These are phyloP conservation scores for Neonectria magnoliae DNA, from an alignment of 2,329 filamentous ascomycete genomes.

Conservation along the genomic window DNA sequence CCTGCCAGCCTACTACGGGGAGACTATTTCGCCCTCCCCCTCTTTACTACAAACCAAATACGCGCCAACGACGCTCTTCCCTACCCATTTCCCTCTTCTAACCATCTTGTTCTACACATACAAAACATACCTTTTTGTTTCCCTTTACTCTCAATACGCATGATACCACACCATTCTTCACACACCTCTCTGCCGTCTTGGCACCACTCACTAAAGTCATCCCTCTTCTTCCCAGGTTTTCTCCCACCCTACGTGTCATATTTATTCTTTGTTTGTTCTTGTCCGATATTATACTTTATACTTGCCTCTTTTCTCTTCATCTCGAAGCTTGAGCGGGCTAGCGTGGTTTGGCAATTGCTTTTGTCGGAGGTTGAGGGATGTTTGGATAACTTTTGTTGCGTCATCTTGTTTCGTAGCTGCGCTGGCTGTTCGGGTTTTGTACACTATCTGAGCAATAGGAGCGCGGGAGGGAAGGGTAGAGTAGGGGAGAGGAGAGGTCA, in stretches of 20 bases:
- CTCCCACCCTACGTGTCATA: conserved; percentile 5
- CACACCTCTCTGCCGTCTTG: conserved; percentile 29
- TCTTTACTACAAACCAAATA: conserved; percentile 12
- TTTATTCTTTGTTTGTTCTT: conserved; percentile 12
- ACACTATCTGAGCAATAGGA: conserved; percentile 6
- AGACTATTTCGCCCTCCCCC: neutral
- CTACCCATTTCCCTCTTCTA: conserved; percentile 12
- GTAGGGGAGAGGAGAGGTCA: neutral
- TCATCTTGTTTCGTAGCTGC: conserved; percentile 14
- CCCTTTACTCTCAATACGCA: conserved; percentile 34
- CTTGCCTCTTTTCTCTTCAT: conserved; percentile 1
- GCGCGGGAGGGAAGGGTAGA: conserved; percentile 1
- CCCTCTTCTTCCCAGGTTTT: conserved; percentile 10
- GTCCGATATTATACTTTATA: conserved; percentile 7
- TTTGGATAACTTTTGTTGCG: conserved; percentile 22
- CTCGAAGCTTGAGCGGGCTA: conserved; percentile 5
- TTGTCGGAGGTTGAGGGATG: conserved; percentile 16
- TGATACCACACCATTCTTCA: conserved; percentile 35
- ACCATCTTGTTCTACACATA: conserved; percentile 8
- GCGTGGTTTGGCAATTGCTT: conserved; percentile 13
- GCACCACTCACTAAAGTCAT: conserved; percentile 23
- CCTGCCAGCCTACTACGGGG: neutral
- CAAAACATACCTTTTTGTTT: conserved; percentile 24
- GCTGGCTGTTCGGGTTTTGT: conserved; percentile 4
- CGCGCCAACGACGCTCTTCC: conserved; percentile 12